These are phyloP conservation scores for Ogataea populi-albae DNA, from an alignment of 805 yeast species.

Conservation along the genomic window DNA sequence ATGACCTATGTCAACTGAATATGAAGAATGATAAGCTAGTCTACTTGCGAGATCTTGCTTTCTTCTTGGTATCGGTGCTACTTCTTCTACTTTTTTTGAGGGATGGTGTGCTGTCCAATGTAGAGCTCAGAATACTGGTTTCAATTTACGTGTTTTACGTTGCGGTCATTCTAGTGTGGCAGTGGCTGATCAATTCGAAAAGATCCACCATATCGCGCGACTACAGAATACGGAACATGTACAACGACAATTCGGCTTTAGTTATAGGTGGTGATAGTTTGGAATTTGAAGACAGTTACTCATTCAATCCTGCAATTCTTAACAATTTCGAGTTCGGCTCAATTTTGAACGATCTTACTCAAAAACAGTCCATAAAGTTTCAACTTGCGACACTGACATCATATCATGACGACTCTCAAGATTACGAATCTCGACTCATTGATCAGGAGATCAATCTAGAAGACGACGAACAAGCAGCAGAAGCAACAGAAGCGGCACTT, in stretches of 20 bases:
- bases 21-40: constrained; percentile 35
- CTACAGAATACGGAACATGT: constrained; percentile 27
- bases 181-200: constrained; percentile 29
- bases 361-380: constrained; percentile 19
- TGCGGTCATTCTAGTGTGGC: constrained; percentile 42
- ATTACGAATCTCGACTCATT: constrained; percentile 21
- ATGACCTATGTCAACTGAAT: constrained; percentile 7
- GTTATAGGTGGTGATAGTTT: constrained; percentile 21
- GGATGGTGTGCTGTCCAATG: constrained; percentile 49
- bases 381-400: constrained; percentile 11
- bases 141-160: constrained; percentile 61
- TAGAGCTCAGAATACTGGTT: constrained; percentile 57
- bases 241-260: constrained; percentile 24
- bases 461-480: constrained; percentile 12
- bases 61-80: constrained; percentile 53
- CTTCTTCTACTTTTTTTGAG: constrained; percentile 47
- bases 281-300: constrained; percentile 30
- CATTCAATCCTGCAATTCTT: constrained; percentile 29
- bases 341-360: constrained; percentile 24
- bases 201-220: constrained; percentile 19
- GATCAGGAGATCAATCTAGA: constrained; percentile 10
- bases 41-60: constrained; percentile 61
- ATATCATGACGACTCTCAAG: constrained; percentile 17
- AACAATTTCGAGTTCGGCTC: constrained; percentile 29
- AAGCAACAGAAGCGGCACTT: constrained; percentile 6